A percentile compares a stretch with the other conserved stretches of the same genome.
These are phyloP conservation scores for Davidsoniella australis DNA, from an alignment of 2,329 filamentous ascomycete genomes.

Conservation along the genomic window DNA sequence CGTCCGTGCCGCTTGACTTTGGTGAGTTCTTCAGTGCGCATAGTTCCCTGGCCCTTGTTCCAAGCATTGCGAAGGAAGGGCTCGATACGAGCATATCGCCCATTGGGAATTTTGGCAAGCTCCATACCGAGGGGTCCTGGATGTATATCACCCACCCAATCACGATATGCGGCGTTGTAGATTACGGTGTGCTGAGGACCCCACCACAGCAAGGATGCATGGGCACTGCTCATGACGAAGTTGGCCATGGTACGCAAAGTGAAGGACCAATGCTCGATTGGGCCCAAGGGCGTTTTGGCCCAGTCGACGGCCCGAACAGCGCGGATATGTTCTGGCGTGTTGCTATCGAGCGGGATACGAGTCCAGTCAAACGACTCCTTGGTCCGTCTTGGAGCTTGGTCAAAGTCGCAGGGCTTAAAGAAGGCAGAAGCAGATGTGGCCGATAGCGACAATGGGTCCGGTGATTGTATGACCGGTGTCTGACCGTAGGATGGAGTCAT, in stretches of 20 bases:
- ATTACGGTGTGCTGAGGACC: conserved; percentile 49
- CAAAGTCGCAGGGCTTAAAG: no score
- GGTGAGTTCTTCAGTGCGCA: conserved; percentile 69
- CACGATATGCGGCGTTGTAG: conserved; percentile 58
- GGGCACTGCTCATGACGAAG: conserved; percentile 61
- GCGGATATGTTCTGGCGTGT: conserved; percentile 51
- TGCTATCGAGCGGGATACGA: conserved; percentile 43
- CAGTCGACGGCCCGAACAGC: conserved; percentile 59
- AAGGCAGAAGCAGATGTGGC: no score
- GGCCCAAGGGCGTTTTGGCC: conserved; percentile 54
- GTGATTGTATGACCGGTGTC: no score
- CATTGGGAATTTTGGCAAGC: conserved; percentile 52
- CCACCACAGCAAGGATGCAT: conserved; percentile 68
- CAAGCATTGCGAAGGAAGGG: conserved; percentile 51
- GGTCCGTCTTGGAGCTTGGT: background rate
- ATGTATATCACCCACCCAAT: conserved; percentile 61
- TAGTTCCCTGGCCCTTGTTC: conserved; percentile 56
- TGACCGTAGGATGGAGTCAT: no score
- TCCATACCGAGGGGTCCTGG: conserved; percentile 56
- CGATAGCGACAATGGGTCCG: no score
- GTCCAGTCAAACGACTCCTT: conserved; percentile 57
- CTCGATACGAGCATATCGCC: conserved; percentile 57
- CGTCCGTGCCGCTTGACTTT: conserved; percentile 54
- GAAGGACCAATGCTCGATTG: conserved; percentile 55
- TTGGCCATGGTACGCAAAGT: conserved; percentile 67